Evolutionary conservation across 768 basidiomycete genomes (phyloP).

Genomic region (Austroboletus festivus): DNA sequence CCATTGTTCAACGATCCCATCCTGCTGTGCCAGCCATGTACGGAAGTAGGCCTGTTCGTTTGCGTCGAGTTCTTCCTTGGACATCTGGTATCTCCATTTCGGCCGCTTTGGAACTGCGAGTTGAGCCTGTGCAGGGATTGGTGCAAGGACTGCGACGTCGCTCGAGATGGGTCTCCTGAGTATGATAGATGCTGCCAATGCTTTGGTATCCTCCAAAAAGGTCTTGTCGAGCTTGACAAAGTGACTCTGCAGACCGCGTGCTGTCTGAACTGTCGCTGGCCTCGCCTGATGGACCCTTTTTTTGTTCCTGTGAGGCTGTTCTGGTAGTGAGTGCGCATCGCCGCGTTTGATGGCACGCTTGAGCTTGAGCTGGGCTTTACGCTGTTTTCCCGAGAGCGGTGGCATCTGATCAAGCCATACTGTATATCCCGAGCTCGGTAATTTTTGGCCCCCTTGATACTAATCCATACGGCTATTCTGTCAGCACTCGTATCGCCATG

Average conservation of each 20-base stretch:
- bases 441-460: too few relatives aligned
- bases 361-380: constrained; percentile 68
- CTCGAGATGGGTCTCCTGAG: constrained; percentile 56
- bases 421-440: too few relatives aligned
- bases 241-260: constrained; percentile 60
- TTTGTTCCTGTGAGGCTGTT: constrained; percentile 10
- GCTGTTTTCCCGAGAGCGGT: constrained; percentile 54
- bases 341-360: constrained; percentile 87
- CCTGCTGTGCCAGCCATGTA: constrained; percentile 73
- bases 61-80: constrained; percentile 83
- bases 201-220: constrained; percentile 60
- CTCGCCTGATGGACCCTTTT: neutral
- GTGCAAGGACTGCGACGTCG: constrained; percentile 36
- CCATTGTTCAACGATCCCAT: constrained; percentile 55
- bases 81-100: constrained; percentile 84
- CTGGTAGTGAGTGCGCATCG: constrained; percentile 44
- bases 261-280: constrained; percentile 29
- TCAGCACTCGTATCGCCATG: neutral
- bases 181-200: constrained; percentile 49
- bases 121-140: neutral
- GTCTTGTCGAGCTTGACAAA: constrained; percentile 59
- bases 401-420: constrained; percentile 19
- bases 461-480: neutral
- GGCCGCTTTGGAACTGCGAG: constrained; percentile 58
- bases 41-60: constrained; percentile 86